Percentiles rank a stretch among this genome's conserved stretches.
Conservation (phyloP, 2,329 filamentous ascomycete genomes). For the Alternaria novae-zelandiae region DNA sequence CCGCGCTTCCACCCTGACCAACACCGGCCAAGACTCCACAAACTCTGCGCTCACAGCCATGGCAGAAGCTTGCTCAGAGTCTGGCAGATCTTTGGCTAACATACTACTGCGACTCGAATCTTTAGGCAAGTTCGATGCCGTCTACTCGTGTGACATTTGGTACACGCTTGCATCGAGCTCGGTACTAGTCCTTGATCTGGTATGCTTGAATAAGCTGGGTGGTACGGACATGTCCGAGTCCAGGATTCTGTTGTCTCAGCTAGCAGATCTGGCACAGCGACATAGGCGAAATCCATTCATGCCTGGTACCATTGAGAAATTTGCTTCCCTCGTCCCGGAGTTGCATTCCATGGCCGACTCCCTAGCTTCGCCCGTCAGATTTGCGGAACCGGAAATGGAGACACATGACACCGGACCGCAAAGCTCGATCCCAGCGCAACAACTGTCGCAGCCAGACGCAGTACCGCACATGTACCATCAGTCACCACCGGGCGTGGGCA, state of each 20-base stretch:
- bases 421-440: conserved; percentile 13
- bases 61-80: conserved; percentile 48
- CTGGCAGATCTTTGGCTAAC: conserved; percentile 43
- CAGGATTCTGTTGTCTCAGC: conserved; percentile 41
- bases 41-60: conserved; percentile 40
- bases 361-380: conserved; percentile 20
- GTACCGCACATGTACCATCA: conserved; percentile 30
- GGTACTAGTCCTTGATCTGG: conserved; percentile 48
- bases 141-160: conserved; percentile 53
- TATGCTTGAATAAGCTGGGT: conserved; percentile 32
- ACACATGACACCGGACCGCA: conserved; percentile 3
- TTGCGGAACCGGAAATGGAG: conserved; percentile 13
- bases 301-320: conserved; percentile 49
- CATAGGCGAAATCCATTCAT: conserved; percentile 43
- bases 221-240: conserved; percentile 34
- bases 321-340: conserved; percentile 46
- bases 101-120: conserved; percentile 47
- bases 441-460: conserved; percentile 17
- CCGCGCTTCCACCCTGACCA: conserved; percentile 41
- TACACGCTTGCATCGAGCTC: conserved; percentile 49
- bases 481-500: conserved; percentile 32
- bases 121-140: conserved; percentile 48
- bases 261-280: conserved; percentile 43
- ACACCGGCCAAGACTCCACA: conserved; percentile 32
- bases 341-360: conserved; percentile 44